Base-by-base conservation (phyloP, 1,284 basidiomycete species). In the Trichosporon sp. region DNA sequence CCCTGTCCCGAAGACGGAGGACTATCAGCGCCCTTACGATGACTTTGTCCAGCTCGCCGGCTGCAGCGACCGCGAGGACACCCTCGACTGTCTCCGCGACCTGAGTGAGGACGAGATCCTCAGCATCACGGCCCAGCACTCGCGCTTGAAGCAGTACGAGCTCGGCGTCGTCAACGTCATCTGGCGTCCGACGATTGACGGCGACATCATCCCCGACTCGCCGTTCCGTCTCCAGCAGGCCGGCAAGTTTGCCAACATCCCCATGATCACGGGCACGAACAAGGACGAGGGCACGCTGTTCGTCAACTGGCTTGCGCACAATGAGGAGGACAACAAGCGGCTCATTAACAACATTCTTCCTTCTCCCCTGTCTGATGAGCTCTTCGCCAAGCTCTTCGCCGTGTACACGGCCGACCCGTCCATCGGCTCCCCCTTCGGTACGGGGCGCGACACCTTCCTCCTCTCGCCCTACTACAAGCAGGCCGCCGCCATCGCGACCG, bases 401-500 rank as follows among this genome's bases (percentile, higher is more conserved):
- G 31, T 31, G 10, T 70, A 70, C 56, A 31, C 56, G 12, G 14
- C 2, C 56, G 56, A 61, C 43, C 61, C 46, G 2, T 32, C 31
- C 21, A 11, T 11, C 0, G 81, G 80, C 46, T 76, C 77, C 51
- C 81, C 81, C 4, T 83, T 76, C 73, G 76, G 72, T 31, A 80
- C 81, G 4, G 81, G 81, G 31, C 80, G 79, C 71, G 69, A 80
- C 54, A 81, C 80, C 0, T 82, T 81, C 65, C 78, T 79, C 2
- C 71, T 77, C 3, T 12, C 59, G 26, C 26, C 26, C 6, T 35
- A 35, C 12, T 79, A 69, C 73, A 80, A 80, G 73, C 76, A 77
- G 56, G 56, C 69, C 1, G 67, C 80, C 0, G 76, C 81, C 2
- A 75, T 80, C 26, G 61, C 78, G 46, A 78, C 78, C 5, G 81